Evolutionary conservation across 2,329 filamentous ascomycete genomes (phyloP), one percentile per base, ranked within the genome.

Genomic region (Talaromyces sp.): DNA sequence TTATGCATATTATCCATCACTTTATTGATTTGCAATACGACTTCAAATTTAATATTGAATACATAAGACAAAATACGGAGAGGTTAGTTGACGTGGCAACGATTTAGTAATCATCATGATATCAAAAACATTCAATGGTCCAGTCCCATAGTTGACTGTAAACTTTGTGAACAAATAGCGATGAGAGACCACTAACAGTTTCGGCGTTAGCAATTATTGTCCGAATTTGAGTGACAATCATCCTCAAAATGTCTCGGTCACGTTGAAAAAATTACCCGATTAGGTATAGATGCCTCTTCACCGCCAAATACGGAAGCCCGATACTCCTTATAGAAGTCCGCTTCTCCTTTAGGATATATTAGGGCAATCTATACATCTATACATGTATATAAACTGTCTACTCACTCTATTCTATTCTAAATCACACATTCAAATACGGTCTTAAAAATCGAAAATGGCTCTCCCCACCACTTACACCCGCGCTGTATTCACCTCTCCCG

Each of bases 381-480:
- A 14, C n/a, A 7, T 40, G 7, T 40, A 40, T 16, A 16, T 40
- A 23, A 23, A 23, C 2, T 23, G 23, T 40, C 14, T n/a, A n/a
- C 14, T 40, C 36, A n/a, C 16, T 14, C 1, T 40, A 2, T n/a
- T 5, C 16, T 5, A 1, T 40, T 14, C 16, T 5, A n/a, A 40
- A 10, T 23, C 6, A 47, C 10, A 23, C 8, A 47, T 47, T 47
- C 23, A 47, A 27, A 47, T 5, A 47, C 4, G 27, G 4, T 47
- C 3, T 8, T 47, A 8, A n/a, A 47, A 12, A 47, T 12, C 44
- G 14, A 63, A 62, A 33, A 67, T 67, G 65, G 18, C 70, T 16
- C 79, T 89, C 9, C 89, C 89, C 7, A 84, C 86, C 67, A 87
- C 85, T 9, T 90, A 84, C 81, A 89, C 87, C 72, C 87, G 85